Conservation (phyloP, 1,284 basidiomycete species). For the Boletus semigastroideus region DNA sequence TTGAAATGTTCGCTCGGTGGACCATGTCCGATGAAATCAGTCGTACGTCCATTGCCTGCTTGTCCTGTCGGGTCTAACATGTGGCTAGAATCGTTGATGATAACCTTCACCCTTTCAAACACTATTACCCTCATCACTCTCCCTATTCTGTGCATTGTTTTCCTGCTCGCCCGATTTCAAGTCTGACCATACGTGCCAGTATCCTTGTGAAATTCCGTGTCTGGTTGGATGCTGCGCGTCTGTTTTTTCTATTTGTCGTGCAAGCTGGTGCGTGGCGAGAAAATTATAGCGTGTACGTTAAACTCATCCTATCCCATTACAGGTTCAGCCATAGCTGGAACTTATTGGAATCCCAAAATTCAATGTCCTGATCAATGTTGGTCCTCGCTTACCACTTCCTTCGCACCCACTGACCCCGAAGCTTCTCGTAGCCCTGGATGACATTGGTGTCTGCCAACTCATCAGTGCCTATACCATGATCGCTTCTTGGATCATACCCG, state of each 20-base stretch:
- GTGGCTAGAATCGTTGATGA: conserved; percentile 41
- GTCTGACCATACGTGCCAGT: conserved; percentile 33
- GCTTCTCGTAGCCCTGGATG: conserved; percentile 37
- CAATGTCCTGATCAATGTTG: conserved; percentile 45
- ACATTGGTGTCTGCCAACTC: conserved; percentile 46
- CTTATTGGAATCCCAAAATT: conserved; percentile 42
- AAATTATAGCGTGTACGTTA: background rate
- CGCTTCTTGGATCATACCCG: conserved; percentile 55
- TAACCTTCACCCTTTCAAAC: conserved; percentile 48
- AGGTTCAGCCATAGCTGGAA: conserved; percentile 51
- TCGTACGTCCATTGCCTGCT: conserved; percentile 34
- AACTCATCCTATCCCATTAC: background rate
- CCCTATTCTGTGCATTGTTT: conserved; percentile 48
- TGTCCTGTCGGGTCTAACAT: background rate
- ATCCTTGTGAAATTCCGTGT: conserved; percentile 50
- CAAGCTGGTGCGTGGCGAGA: conserved; percentile 47
- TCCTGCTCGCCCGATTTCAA: background rate
- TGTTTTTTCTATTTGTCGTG: conserved; percentile 45
- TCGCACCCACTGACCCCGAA: background rate
- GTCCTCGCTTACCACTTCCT: conserved; percentile 5
- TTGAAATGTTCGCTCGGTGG: conserved; percentile 42
- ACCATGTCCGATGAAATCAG: conserved; percentile 37
- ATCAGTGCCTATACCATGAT: conserved; percentile 51
- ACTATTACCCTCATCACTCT: conserved; percentile 48
- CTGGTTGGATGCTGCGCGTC: conserved; percentile 58